Percentiles rank a stretch among this genome's conserved stretches.
phyloP scores from a whole-genome alignment of 1,139 yeast genomes.

The Sugiyamaella castrensis region DNA sequence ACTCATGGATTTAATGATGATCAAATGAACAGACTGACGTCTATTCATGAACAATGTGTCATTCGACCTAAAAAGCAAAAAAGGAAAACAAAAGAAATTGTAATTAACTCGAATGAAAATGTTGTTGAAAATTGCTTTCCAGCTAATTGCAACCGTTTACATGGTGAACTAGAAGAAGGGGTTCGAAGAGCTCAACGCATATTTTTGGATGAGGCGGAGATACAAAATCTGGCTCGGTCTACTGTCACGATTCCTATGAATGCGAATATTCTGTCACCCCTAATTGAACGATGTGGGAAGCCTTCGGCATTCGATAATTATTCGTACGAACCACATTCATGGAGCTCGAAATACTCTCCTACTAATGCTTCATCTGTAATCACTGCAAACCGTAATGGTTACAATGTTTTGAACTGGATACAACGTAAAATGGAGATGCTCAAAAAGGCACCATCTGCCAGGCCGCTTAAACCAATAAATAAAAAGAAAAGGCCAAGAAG shows the following conservation, averaged over 20 bases:
- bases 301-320: slow-evolving; percentile 31
- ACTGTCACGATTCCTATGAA: slow-evolving; percentile 5
- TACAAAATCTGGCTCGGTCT: slow-evolving; percentile 16
- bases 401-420: slow-evolving; percentile 24
- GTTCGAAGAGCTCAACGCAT: slow-evolving; percentile 18
- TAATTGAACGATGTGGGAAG: slow-evolving; percentile 15
- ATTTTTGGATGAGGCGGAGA: slow-evolving; percentile 15
- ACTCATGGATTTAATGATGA: slow-evolving; percentile 3
- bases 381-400: slow-evolving; percentile 16
- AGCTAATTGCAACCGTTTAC: neutral
- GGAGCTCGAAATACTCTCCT: slow-evolving; percentile 34
- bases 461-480: slow-evolving; percentile 16
- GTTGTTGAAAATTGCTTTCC: neutral
- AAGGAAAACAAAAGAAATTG: neutral
- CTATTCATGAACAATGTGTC: neutral
- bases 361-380: slow-evolving; percentile 18
- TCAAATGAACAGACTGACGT: neutral
- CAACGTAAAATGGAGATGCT: slow-evolving; percentile 19
- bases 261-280: slow-evolving; percentile 10
- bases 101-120: no score
- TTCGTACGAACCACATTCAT: slow-evolving; percentile 27
- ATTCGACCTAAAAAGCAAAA: slow-evolving; percentile 2
- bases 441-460: slow-evolving; percentile 20
- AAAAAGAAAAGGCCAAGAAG: slow-evolving; percentile 27
- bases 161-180: no score